Evolutionary conservation across 257 asterid genomes (phyloP).

Genomic region (Forsythia suspensa): DNA sequence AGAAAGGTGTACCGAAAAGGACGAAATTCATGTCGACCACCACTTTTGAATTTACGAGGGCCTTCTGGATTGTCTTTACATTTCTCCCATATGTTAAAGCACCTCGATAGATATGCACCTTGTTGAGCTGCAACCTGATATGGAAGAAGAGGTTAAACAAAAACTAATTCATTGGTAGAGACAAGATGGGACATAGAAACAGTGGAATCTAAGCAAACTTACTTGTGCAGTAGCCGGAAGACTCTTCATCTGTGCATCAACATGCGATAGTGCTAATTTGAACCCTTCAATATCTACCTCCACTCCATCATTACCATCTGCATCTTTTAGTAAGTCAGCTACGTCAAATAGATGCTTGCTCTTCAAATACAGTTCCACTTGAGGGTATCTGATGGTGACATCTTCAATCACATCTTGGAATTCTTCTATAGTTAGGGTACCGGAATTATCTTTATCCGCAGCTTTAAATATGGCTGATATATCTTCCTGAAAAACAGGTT

Average conservation of each 20-base stretch:
- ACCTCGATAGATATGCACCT: constrained; percentile 85
- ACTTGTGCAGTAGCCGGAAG: constrained; percentile 99
- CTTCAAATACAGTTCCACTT: constrained; percentile 77
- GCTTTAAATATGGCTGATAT: constrained; percentile 71
- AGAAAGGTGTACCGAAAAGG: constrained; percentile 63
- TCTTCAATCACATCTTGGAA: constrained; percentile 87
- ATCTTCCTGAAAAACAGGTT: constrained; percentile 59
- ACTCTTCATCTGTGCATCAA: constrained; percentile 79
- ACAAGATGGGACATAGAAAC: not conserved
- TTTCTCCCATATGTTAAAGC: constrained; percentile 70
- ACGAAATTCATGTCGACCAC: constrained; percentile 86
- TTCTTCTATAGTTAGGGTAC: constrained; percentile 74
- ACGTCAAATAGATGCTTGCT: constrained; percentile 56
- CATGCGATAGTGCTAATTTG: constrained; percentile 68
- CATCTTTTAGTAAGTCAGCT: constrained; percentile 61
- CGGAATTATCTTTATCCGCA: constrained; percentile 80
- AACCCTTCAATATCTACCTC: constrained; percentile 83
- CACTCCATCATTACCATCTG: constrained; percentile 54
- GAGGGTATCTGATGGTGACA: constrained; percentile 80
- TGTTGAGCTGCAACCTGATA: constrained; percentile 96
- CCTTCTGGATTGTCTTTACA: constrained; percentile 72
- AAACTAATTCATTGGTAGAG: not conserved
- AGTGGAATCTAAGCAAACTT: constrained; percentile 9
- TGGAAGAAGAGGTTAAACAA: not conserved
- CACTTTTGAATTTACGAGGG: constrained; percentile 80